Percentiles rank a stretch among this genome's conserved stretches.
Evolutionary conservation across 257 asterid genomes (phyloP).

Genomic region (Agastache rugosa): DNA sequence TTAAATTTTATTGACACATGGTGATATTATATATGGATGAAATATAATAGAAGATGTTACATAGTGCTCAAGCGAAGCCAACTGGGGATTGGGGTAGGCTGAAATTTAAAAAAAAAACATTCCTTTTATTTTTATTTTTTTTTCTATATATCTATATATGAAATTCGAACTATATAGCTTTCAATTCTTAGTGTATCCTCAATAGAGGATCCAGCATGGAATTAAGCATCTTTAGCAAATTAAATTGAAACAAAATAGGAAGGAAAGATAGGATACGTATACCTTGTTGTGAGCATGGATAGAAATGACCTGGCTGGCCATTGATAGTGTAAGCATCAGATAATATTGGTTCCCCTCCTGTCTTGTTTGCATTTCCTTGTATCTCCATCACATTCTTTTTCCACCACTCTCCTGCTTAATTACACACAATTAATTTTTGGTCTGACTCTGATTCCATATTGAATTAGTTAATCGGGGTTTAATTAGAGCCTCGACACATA

Average conservation of each 20-base stretch:
- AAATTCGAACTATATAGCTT: too few species aligned
- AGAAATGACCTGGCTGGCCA: conserved; percentile 62
- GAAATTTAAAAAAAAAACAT: too few species aligned
- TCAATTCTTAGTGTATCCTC: too few species aligned
- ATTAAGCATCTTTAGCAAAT: too few species aligned
- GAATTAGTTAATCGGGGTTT: not conserved
- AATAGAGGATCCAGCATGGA: too few species aligned
- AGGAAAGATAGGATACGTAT: conserved; percentile 23
- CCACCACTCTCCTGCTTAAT: conserved; percentile 64
- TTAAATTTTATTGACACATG: too few species aligned
- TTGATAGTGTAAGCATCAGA: conserved; percentile 63
- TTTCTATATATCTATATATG: too few species aligned
- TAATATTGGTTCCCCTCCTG: conserved; percentile 56
- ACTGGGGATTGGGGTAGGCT: too few species aligned
- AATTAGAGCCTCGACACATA: not conserved
- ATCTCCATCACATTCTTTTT: conserved; percentile 52
- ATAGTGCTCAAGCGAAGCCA: too few species aligned
- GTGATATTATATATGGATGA: too few species aligned
- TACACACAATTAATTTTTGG: not conserved
- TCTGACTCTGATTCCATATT: not conserved
- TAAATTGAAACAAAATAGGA: not conserved
- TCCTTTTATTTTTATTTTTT: too few species aligned
- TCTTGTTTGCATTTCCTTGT: conserved; percentile 47
- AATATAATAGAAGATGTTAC: too few species aligned
- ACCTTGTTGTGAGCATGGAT: conserved; percentile 62